Percentiles rank a stretch among this genome's conserved stretches.
These are phyloP conservation scores for Angophora floribunda DNA, from an alignment of 345 rosid genomes.

Conservation along the genomic window DNA sequence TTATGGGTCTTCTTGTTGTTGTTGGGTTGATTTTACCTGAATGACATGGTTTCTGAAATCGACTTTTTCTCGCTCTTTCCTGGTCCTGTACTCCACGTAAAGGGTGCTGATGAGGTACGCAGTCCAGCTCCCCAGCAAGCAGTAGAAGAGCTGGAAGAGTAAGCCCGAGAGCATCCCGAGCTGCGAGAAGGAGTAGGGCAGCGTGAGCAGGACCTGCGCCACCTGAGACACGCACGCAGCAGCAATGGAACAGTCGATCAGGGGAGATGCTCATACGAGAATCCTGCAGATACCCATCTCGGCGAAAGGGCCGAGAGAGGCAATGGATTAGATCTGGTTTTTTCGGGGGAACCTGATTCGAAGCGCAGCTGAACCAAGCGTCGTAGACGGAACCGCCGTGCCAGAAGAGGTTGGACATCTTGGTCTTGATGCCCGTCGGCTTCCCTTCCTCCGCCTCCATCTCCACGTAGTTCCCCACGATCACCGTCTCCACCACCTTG, in stretches of 20 bases:
- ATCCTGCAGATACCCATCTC: neutral
- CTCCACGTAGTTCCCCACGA: conserved; percentile 85
- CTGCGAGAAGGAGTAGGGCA: conserved; percentile 98
- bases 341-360: conserved; percentile 57
- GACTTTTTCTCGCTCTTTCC: conserved; percentile 90
- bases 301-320: neutral
- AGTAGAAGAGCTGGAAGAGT: conserved; percentile 90
- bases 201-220: conserved; percentile 96
- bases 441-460: conserved; percentile 84
- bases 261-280: neutral
- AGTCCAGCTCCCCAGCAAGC: conserved; percentile 93
- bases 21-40: conserved; percentile 31
- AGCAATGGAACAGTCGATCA: neutral
- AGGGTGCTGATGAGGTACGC: conserved; percentile 92
- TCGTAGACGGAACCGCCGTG: conserved; percentile 97
- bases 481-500: conserved; percentile 79
- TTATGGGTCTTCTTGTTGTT: neutral
- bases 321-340: neutral
- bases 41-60: conserved; percentile 99
- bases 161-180: conserved; percentile 94
- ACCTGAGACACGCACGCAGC: conserved; percentile 40
- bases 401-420: conserved; percentile 71
- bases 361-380: conserved; percentile 99
- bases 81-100: conserved; percentile 93
- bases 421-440: conserved; percentile 44